phyloP scores from a whole-genome alignment of 805 yeast genomes.

The Lachancea meyersii region DNA sequence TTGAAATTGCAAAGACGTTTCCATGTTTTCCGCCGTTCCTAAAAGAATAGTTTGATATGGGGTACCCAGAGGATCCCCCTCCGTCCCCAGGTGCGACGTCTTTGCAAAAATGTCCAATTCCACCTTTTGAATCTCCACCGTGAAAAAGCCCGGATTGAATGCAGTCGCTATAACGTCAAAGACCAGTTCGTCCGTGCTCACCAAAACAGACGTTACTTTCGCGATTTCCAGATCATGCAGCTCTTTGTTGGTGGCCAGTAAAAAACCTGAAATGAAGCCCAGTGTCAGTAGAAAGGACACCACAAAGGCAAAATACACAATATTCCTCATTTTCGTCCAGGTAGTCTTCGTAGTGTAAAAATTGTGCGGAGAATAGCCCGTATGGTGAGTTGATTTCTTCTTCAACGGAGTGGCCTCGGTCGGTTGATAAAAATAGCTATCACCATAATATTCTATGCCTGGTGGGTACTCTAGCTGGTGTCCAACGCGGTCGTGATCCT shows the following conservation, averaged over 20 bases:
- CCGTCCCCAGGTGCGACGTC: conserved; percentile 40
- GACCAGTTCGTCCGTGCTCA: conserved; percentile 76
- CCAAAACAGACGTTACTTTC: conserved; percentile 62
- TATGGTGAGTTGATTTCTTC: conserved; percentile 6
- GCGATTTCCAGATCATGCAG: conserved; percentile 57
- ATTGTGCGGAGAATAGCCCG: conserved; percentile 45
- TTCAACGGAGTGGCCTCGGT: conserved; percentile 11
- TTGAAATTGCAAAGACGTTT: conserved; percentile 64
- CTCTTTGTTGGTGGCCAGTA: conserved; percentile 82
- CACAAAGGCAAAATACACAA: conserved; percentile 32
- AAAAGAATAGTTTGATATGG: conserved; percentile 61
- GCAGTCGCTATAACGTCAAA: conserved; percentile 76
- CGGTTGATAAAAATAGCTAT: conserved; percentile 7
- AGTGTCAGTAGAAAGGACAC: conserved; percentile 48
- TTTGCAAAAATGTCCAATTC: conserved; percentile 84
- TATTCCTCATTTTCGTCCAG: conserved; percentile 32
- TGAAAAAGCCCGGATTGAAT: conserved; percentile 79
- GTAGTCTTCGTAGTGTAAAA: conserved; percentile 33
- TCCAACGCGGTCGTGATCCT: conserved; percentile 6
- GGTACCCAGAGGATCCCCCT: conserved; percentile 16
- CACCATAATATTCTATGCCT: conserved; percentile 5
- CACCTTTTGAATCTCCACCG: conserved; percentile 54
- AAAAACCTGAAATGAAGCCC: conserved; percentile 78
- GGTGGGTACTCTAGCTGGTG: conserved; percentile 10
- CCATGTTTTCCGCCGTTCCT: conserved; percentile 62